These are phyloP conservation scores for Peronospora belbahrii DNA, from an alignment of 352 stramenopile genomes.

Conservation along the genomic window DNA sequence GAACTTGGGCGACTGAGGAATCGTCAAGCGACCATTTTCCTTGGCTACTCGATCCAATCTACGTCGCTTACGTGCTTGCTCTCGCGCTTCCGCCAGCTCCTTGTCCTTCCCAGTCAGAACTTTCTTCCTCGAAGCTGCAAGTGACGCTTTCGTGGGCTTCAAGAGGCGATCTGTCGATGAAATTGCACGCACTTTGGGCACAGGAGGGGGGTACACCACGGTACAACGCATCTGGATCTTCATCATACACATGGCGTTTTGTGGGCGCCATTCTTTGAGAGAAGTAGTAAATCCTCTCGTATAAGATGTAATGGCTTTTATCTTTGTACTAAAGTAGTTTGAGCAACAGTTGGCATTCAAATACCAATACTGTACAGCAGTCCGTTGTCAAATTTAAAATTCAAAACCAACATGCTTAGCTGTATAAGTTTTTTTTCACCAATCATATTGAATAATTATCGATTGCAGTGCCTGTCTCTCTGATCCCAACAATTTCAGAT, in stretches of 20 bases:
- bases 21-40: constrained; percentile 51
- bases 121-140: constrained; percentile 38
- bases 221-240: constrained; percentile 44
- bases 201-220: constrained; percentile 32
- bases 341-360: too few species aligned
- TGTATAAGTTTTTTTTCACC: too few species aligned
- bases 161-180: constrained; percentile 54
- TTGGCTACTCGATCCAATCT: constrained; percentile 34
- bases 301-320: too few species aligned
- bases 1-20: constrained; percentile 66
- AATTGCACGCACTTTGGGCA: constrained; percentile 48
- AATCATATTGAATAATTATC: too few species aligned
- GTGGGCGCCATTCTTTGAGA: constrained; percentile 13
- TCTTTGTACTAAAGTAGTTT: too few species aligned
- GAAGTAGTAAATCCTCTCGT: too few species aligned
- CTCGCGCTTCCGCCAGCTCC: constrained; percentile 26
- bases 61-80: constrained; percentile 27
- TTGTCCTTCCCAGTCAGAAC: constrained; percentile 40
- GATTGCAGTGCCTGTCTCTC: too few species aligned
- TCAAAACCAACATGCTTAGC: too few species aligned
- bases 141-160: constrained; percentile 45
- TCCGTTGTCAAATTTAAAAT: too few species aligned
- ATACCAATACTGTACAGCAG: too few species aligned
- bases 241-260: constrained; percentile 18
- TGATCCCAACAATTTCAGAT: too few species aligned